Base-by-base conservation (phyloP, 2,329 filamentous ascomycete species). In the Penicillium sp. region DNA sequence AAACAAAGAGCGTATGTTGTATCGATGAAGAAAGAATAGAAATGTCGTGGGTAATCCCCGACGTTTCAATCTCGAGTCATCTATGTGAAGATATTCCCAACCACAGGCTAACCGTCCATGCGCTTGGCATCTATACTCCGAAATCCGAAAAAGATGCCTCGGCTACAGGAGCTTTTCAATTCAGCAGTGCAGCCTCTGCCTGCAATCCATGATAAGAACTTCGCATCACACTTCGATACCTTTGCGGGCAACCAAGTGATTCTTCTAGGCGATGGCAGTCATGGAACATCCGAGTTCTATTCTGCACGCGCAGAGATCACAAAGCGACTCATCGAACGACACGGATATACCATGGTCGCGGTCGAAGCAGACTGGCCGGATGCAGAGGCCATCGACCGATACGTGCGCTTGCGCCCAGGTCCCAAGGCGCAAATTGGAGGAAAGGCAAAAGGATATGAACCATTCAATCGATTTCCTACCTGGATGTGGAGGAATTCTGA, bases 401-500 rank as follows among this genome's bases (percentile, higher is more conserved):
- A 81, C 51, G 78, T 82, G 14, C 75, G 80, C 7, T 72, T 75
- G 47, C 73, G 77, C 14, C 75, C 77, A 14, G 67, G 75, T 28
- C 63, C 68, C 19, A 64, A 74, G 59, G 66, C 67, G 31, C 57
- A 66, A 36, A 59, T 75, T 40, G 64, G 68, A 25, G 67, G 65
- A 22, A 55, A 50, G 26, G 58, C 58, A 2, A 63, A 60, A 14
- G 62, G 66, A 6, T 66, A 74, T 12, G 72, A 74, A 36, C 71
- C 75, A 6, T 82, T 82, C 61, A 70, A 77, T 37, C 73, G 80
- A 26, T 83, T 82, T 45, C 80, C 80, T 14, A 79, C 75, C 4
- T 83, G 80, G 80, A 82, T 83, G 80, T 83, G 80, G 80, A 74
- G 80, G 11, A 83, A 83, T 57, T 66, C 68, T 14, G 81, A 82